A percentile compares a stretch with the other conserved stretches of the same genome.
Conservation (phyloP, 2,329 filamentous ascomycete genomes). For the Phialophora chinensis region DNA sequence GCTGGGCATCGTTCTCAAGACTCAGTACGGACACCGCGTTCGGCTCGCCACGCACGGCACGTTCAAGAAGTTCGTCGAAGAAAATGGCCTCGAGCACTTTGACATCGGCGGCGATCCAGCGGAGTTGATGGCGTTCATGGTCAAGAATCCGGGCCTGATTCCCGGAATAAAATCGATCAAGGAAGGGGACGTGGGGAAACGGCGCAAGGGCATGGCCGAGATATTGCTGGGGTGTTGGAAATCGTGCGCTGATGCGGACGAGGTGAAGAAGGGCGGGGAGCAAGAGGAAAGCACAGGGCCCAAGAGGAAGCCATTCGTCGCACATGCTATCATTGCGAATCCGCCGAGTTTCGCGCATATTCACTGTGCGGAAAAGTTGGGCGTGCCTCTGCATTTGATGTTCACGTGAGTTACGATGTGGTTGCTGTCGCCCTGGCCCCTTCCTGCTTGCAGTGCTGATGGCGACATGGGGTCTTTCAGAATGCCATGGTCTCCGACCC, state of each 20-base stretch:
- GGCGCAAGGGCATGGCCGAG: slow-evolving; percentile 76
- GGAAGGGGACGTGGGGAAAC: slow-evolving; percentile 76
- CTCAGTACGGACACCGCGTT: slow-evolving; percentile 72
- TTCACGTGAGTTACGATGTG: slow-evolving; percentile 83
- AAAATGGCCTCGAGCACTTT: slow-evolving; percentile 76
- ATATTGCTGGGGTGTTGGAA: slow-evolving; percentile 87
- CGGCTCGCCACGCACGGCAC: slow-evolving; percentile 74
- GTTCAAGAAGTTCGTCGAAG: slow-evolving; percentile 71
- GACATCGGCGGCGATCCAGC: slow-evolving; percentile 76
- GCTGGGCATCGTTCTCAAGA: slow-evolving; percentile 68
- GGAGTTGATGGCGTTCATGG: slow-evolving; percentile 87
- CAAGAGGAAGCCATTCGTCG: slow-evolving; percentile 71
- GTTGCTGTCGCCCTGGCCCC: slow-evolving; percentile 55
- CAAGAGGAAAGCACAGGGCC: slow-evolving; percentile 41
- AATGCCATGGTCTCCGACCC: slow-evolving; percentile 90
- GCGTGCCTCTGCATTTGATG: slow-evolving; percentile 82
- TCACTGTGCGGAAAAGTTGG: slow-evolving; percentile 78
- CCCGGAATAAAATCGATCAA: slow-evolving; percentile 78
- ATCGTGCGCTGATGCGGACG: slow-evolving; percentile 79
- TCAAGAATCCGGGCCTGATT: slow-evolving; percentile 85
- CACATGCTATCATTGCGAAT: slow-evolving; percentile 86
- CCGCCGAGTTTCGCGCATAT: slow-evolving; percentile 79
- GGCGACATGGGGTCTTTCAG: slow-evolving; percentile 49
- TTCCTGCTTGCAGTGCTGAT: not conserved
- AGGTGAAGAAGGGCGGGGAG: slow-evolving; percentile 62